A percentile compares a stretch with the other conserved stretches of the same genome.
These are phyloP conservation scores for Salix viminalis DNA, from an alignment of 345 rosid species.

Conservation along the genomic window DNA sequence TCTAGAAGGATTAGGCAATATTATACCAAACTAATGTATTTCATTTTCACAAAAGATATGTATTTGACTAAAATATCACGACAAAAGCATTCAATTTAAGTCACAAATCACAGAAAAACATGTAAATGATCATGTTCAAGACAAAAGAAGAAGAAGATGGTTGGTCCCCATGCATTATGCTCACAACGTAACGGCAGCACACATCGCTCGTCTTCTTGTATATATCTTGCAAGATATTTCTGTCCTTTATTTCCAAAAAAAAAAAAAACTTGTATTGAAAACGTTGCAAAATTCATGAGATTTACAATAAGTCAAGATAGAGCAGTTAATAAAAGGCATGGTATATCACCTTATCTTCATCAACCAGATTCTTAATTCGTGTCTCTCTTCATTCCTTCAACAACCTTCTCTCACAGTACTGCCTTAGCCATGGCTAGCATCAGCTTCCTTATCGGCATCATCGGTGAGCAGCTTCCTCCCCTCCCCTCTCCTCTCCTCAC, in stretches of 20 bases:
- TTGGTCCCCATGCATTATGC: background rate
- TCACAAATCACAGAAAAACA: background rate
- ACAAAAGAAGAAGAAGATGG: background rate
- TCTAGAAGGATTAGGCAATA: too few species aligned
- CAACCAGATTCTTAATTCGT: background rate
- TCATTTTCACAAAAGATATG: too few species aligned
- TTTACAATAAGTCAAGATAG: too few species aligned
- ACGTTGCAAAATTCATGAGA: slow-evolving; percentile 8
- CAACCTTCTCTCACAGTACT: background rate
- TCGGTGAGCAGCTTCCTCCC: slow-evolving; percentile 29
- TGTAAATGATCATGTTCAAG: background rate
- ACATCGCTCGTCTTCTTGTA: too few species aligned
- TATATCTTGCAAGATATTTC: too few species aligned
- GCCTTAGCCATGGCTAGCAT: slow-evolving; percentile 29
- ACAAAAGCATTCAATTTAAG: too few species aligned
- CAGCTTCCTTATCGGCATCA: slow-evolving; percentile 49
- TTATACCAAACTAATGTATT: too few species aligned
- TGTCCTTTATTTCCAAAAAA: too few species aligned
- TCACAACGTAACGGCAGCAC: background rate
- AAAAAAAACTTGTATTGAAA: background rate
- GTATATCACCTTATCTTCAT: background rate
- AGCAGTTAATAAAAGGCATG: background rate
- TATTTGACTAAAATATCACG: too few species aligned
- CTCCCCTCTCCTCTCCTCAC: background rate
- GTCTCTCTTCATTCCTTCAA: background rate